These are phyloP conservation scores for Salix exigua DNA, from an alignment of 345 rosid species.

Conservation along the genomic window DNA sequence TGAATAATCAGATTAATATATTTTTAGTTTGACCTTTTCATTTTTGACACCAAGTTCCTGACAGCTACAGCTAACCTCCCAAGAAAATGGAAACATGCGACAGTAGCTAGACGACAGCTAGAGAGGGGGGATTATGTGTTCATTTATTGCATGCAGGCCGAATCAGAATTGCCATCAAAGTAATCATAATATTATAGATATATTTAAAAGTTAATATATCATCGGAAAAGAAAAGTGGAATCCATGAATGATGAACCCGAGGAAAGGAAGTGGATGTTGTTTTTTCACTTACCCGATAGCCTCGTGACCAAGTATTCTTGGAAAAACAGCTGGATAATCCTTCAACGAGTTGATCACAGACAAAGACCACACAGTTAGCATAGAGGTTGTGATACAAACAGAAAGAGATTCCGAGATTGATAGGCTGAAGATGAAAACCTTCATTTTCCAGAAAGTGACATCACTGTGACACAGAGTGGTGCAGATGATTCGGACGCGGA, in stretches of 20 bases:
- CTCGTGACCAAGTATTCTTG: constrained; percentile 87
- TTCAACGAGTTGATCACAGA: constrained; percentile 12
- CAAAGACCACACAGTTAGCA: too few species aligned
- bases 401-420: neutral
- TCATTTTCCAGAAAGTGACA: constrained; percentile 63
- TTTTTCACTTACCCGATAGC: constrained; percentile 63
- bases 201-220: too few species aligned
- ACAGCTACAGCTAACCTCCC: too few species aligned
- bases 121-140: too few species aligned
- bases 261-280: neutral
- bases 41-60: too few species aligned
- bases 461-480: constrained; percentile 79
- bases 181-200: too few species aligned
- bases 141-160: neutral
- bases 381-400: too few species aligned
- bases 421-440: constrained; percentile 28
- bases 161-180: too few species aligned
- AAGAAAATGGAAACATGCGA: too few species aligned
- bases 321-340: constrained; percentile 69
- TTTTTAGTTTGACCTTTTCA: too few species aligned
- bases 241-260: neutral
- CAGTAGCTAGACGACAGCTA: too few species aligned
- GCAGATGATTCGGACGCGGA: constrained; percentile 68
- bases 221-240: neutral
- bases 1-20: too few species aligned